Percentiles rank a stretch among this genome's conserved stretches.
Conservation (phyloP, 192 early-diverging fungal genomes). For the Phycomyces blakesleeanus region DNA sequence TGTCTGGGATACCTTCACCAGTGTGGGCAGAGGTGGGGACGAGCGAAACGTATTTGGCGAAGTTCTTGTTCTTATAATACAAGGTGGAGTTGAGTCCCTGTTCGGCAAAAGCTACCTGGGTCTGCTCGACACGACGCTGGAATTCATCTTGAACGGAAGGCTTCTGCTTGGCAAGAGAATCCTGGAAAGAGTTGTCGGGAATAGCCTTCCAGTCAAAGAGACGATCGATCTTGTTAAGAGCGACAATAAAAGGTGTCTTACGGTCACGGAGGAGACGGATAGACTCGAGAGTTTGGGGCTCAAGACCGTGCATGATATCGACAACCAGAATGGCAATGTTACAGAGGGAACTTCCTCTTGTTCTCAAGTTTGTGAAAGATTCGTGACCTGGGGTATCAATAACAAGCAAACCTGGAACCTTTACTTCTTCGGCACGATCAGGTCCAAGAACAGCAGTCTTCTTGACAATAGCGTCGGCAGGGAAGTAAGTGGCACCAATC, state of each 20-base stretch:
- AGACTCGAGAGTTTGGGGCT: conserved; percentile 97
- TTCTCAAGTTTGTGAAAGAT: conserved; percentile 94
- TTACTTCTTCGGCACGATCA: conserved; percentile 54
- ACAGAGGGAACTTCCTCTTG: conserved; percentile 94
- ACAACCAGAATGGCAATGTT: conserved; percentile 99
- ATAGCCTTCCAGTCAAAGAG: conserved; percentile 89
- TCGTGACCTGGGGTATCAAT: conserved; percentile 99
- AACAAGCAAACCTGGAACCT: conserved; percentile 89
- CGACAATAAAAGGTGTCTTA: conserved; percentile 98
- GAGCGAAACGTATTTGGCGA: conserved; percentile 91
- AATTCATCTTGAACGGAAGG: conserved; percentile 79
- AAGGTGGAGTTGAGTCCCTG: conserved; percentile 91
- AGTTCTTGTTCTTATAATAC: conserved; percentile 95
- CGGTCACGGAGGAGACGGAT: conserved; percentile 84
- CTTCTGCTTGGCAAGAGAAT: conserved; percentile 74
- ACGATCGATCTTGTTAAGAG: conserved; percentile 98
- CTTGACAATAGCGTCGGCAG: conserved; percentile 85
- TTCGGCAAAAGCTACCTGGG: conserved; percentile 88
- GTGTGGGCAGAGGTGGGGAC: conserved; percentile 97
- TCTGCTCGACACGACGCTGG: conserved; percentile 69
- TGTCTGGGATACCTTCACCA: conserved; percentile 97
- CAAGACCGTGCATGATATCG: conserved; percentile 98
- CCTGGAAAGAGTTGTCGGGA: conserved; percentile 76
- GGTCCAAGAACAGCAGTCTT: conserved; percentile 79
- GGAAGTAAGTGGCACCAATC: conserved; percentile 99